These are phyloP conservation scores for thale cress (Arabidopsis thaliana) DNA, from an alignment of 345 rosid genomes.

Conservation along the genomic window DNA sequence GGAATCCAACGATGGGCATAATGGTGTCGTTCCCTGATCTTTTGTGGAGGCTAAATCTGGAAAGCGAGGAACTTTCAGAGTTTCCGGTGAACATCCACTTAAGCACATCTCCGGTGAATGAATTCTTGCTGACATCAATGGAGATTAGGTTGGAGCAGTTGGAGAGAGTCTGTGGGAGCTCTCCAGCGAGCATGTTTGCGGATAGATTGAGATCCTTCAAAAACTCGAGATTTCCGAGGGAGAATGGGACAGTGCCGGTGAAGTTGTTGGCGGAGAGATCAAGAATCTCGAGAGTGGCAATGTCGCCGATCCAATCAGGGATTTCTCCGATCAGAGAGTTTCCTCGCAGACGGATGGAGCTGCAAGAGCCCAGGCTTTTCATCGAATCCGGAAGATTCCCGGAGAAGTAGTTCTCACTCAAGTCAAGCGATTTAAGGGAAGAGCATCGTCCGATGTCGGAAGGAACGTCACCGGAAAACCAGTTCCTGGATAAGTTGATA, in stretches of 20 bases:
- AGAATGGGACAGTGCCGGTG: conserved; percentile 59
- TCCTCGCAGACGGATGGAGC: conserved; percentile 55
- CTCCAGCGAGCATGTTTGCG: conserved; percentile 61
- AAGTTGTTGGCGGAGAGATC: conserved; percentile 83
- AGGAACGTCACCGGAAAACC: conserved; percentile 67
- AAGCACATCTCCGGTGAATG: conserved; percentile 66
- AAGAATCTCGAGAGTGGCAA: conserved; percentile 62
- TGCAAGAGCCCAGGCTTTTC: conserved; percentile 57
- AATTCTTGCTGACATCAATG: conserved; percentile 77
- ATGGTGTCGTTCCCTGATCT: conserved; percentile 37
- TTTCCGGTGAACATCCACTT: conserved; percentile 56
- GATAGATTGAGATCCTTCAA: conserved; percentile 77
- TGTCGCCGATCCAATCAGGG: conserved; percentile 78
- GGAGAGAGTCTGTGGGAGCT: conserved; percentile 63
- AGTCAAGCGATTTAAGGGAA: conserved; percentile 56
- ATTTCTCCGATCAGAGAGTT: conserved; percentile 66
- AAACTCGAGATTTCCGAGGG: conserved; percentile 66
- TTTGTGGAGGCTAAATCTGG: conserved; percentile 47
- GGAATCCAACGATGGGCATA: conserved; percentile 36
- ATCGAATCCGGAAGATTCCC: conserved; percentile 74
- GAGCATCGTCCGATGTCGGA: conserved; percentile 70
- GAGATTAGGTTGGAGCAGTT: conserved; percentile 61
- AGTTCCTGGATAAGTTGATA: conserved; percentile 60
- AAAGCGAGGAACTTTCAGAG: conserved; percentile 45
- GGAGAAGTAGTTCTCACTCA: conserved; percentile 69